Evolutionary conservation across 2,329 filamentous ascomycete species (phyloP).

Genomic region (Cladosporium sp.): DNA sequence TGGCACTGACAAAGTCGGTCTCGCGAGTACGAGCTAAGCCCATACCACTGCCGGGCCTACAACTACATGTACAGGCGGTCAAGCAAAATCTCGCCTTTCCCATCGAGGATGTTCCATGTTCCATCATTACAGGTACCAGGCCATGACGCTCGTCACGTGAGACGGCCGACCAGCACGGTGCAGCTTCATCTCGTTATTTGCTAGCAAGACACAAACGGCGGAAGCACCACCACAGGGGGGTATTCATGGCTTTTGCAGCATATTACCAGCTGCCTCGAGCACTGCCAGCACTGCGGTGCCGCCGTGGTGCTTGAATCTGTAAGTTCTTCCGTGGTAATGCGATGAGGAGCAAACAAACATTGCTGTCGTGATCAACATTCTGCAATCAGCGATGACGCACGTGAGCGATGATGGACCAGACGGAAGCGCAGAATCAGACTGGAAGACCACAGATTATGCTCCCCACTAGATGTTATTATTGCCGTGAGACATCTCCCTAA

Average conservation of each 20-base stretch:
- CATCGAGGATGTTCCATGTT: not conserved
- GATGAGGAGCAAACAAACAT: not conserved
- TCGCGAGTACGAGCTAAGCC: not conserved
- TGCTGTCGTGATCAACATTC: not conserved
- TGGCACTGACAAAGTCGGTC: not conserved
- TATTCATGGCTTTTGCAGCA: not conserved
- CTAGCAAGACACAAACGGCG: constrained; percentile 7
- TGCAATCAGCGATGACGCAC: not conserved
- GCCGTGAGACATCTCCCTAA: not conserved
- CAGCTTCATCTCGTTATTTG: constrained; percentile 6
- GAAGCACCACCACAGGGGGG: not conserved
- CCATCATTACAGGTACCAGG: not conserved
- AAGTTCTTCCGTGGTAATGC: not conserved
- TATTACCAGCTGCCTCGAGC: not conserved
- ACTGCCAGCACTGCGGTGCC: not conserved
- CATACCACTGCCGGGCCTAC: not conserved
- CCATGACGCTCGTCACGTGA: constrained; percentile 3
- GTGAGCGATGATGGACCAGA: not conserved
- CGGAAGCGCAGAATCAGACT: not conserved
- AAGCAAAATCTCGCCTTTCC: not conserved
- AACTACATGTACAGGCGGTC: not conserved
- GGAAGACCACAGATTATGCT: not conserved
- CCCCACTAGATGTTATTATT: not conserved
- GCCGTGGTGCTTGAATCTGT: not conserved
- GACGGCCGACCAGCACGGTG: not conserved